Percentiles rank a stretch among this genome's conserved stretches.
Evolutionary conservation across 305 asterid species (phyloP).

Genomic region (Withania somnifera): DNA sequence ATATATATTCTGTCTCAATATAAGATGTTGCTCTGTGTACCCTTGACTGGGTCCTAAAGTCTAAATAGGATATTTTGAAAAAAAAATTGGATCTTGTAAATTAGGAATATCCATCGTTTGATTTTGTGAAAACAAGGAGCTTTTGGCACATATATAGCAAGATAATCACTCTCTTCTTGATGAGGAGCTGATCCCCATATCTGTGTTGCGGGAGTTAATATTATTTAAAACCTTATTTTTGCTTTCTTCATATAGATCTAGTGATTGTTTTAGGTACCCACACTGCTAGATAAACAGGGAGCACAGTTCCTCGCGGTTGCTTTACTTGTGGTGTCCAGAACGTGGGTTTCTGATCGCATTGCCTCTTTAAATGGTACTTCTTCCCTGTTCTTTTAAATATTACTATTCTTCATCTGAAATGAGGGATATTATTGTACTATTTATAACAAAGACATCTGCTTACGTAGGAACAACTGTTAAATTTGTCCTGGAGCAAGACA

Average conservation of each 20-base stretch:
- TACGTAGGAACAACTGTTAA: constrained; percentile 89
- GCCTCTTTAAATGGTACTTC: constrained; percentile 87
- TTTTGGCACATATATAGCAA: not conserved
- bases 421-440: not conserved
- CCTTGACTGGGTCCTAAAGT: not conserved
- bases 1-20: not conserved
- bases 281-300: constrained; percentile 90
- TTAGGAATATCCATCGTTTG: not conserved
- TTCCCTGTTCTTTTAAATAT: constrained; percentile 2
- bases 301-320: constrained; percentile 90
- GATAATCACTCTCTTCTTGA: not conserved
- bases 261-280: constrained; percentile 62
- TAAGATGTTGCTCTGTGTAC: not conserved
- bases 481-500: constrained; percentile 91
- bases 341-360: constrained; percentile 94
- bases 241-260: constrained; percentile 16
- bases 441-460: constrained; percentile 7
- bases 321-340: constrained; percentile 76
- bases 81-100: not conserved
- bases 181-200: not conserved
- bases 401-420: not conserved
- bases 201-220: not conserved
- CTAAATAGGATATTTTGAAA: not conserved
- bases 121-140: not conserved
- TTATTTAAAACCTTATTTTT: not conserved